Conservation (phyloP, 2,329 filamentous ascomycete species). For the Cryphonectria japonica region DNA sequence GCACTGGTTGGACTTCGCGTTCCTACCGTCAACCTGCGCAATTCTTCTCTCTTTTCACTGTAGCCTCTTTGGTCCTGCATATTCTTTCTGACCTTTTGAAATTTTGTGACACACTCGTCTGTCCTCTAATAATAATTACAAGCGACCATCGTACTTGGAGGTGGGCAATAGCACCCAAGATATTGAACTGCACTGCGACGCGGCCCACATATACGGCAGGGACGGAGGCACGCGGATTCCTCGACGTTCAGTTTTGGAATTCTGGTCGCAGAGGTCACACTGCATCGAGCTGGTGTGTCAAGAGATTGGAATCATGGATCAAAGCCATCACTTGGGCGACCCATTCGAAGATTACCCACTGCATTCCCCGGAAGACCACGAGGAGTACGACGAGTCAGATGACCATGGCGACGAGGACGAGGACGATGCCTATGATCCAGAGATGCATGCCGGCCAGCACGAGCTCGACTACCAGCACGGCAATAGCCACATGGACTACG, state of each 20-base stretch:
- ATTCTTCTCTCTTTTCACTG: neutral
- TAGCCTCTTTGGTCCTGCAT: slow-evolving; percentile 1
- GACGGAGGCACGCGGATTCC: neutral
- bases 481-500: slow-evolving; percentile 18
- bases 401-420: slow-evolving; percentile 17
- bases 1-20: neutral
- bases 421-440: slow-evolving; percentile 16
- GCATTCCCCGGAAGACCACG: slow-evolving; percentile 17
- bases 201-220: neutral
- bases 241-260: neutral
- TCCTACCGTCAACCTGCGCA: neutral
- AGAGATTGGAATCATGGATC: slow-evolving; percentile 11
- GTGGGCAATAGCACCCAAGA: neutral
- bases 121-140: neutral
- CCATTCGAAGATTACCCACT: slow-evolving; percentile 1
- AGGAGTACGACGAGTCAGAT: slow-evolving; percentile 17
- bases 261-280: neutral
- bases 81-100: neutral
- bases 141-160: neutral
- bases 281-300: neutral
- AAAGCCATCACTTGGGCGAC: slow-evolving; percentile 14
- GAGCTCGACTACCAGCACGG: slow-evolving; percentile 4
- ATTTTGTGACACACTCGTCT: neutral
- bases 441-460: slow-evolving; percentile 13
- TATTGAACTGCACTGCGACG: neutral